Base-by-base conservation (phyloP, 306 rosid species). In the Inga oerstediana region DNA sequence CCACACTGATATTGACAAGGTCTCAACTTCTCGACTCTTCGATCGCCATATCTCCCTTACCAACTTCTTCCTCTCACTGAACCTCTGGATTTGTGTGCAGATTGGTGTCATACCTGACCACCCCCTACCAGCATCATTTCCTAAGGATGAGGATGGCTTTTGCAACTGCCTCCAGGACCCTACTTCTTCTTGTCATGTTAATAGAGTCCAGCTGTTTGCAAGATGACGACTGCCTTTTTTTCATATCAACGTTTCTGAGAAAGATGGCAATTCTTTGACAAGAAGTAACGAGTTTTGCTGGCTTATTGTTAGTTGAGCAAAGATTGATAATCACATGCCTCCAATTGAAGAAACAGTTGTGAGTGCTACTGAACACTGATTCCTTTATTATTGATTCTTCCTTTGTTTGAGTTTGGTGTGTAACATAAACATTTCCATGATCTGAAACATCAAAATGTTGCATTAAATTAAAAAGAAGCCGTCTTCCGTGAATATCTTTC, bases 71-170 rank as follows among this genome's bases (percentile, higher is more conserved):
- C 59, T 3, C 80, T 84, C 48, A 80, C 65, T 72, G 24, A 41
- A 27, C 14, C 45, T 75, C 48, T 70, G 80, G 69, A 39, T 41
- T 75, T 80, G 27, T 45, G 22, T 82, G 73, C 80, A 95, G 99
- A 94, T 96, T 46, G 98, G 99, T 67, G 91, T 96, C 79, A 91
- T 96, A 81, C 99, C 99, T 49, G 98, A 96, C 81, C 94, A 94
- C 87, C 94, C 99, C 51, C 83, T 96, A 73, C 98, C 99, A 8
- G 80, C 83, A 75, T 81, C 92, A 70, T 96, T 96, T 83, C 98
- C 99, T 22, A 92, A 93, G 82, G 98, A 93, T 7, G 98, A 85
- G 81, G 98, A 93, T 59, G 87, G 89, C 27, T 90, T 96, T 82
- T 93, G 99, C 81, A 91, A 81, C 79, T 96, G 99, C 91, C 91